Percentiles rank a stretch among this genome's conserved stretches.
These are phyloP conservation scores for Dioscorea zingiberensis DNA, from an alignment of 106 monocot species.

Conservation along the genomic window DNA sequence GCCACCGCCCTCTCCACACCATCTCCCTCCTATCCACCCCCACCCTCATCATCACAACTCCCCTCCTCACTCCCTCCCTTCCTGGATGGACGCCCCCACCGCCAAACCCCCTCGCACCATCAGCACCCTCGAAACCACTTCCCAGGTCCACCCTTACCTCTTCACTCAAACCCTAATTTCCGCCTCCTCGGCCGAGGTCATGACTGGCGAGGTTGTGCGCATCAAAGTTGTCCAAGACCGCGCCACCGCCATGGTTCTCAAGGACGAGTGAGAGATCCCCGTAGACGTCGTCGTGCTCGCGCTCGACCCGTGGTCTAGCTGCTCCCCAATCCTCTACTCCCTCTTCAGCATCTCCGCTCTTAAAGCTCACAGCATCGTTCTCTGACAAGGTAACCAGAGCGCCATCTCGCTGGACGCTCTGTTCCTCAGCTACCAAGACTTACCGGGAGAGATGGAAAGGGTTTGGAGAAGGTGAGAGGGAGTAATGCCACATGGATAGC, in stretches of 20 bases:
- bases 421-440: conserved; percentile 64
- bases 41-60: background rate
- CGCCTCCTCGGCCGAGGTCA: conserved; percentile 30
- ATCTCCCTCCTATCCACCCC: conserved; percentile 25
- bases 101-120: conserved; percentile 35
- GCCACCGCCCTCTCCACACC: conserved; percentile 40
- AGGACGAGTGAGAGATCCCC: conserved; percentile 3
- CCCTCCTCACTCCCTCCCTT: conserved; percentile 18
- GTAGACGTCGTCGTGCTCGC: conserved; percentile 75
- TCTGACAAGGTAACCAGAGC: conserved; percentile 37
- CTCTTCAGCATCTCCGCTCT: conserved; percentile 56
- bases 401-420: conserved; percentile 66
- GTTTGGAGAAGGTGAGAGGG: too few species aligned
- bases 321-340: conserved; percentile 16
- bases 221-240: conserved; percentile 31
- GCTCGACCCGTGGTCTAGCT: conserved; percentile 72
- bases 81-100: conserved; percentile 60
- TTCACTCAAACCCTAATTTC: conserved; percentile 65
- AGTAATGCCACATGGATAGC: too few species aligned
- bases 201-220: conserved; percentile 49
- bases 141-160: conserved; percentile 81
- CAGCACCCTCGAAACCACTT: conserved; percentile 74
- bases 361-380: conserved; percentile 80
- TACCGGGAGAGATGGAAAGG: too few species aligned
- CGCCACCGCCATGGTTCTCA: conserved; percentile 22